Evolutionary conservation across 805 yeast species (phyloP).

Genomic region (Kodamaea hsintzibuensis): DNA sequence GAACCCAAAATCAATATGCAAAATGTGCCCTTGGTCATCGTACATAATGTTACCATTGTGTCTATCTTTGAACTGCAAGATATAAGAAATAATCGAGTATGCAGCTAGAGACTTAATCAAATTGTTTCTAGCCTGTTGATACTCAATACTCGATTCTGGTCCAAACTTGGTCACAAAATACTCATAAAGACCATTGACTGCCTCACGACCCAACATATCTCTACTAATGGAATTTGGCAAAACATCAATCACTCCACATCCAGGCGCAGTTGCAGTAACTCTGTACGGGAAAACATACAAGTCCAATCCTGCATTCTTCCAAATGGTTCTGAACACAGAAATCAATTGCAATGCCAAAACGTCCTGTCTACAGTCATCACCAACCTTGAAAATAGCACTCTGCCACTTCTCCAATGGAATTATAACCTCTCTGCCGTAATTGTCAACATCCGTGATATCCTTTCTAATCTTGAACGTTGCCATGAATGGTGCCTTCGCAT

Average conservation of each 20-base stretch:
- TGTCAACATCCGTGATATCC: conserved; percentile 48
- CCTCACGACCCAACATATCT: conserved; percentile 98
- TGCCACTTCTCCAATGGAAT: conserved; percentile 71
- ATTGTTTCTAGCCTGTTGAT: conserved; percentile 88
- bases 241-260: conserved; percentile 98
- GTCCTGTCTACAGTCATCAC: conserved; percentile 98
- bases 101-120: conserved; percentile 94
- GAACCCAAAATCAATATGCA: conserved; percentile 98
- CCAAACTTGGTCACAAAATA: conserved; percentile 92
- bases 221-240: conserved; percentile 92
- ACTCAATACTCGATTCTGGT: conserved; percentile 86
- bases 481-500: conserved; percentile 98
- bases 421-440: conserved; percentile 31
- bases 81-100: conserved; percentile 85
- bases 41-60: conserved; percentile 98
- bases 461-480: conserved; percentile 87
- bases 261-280: conserved; percentile 98
- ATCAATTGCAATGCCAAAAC: conserved; percentile 90
- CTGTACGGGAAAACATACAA: conserved; percentile 89
- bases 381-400: conserved; percentile 97
- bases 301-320: conserved; percentile 87
- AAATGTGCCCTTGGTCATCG: conserved; percentile 90
- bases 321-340: conserved; percentile 86
- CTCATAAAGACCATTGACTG: conserved; percentile 94
- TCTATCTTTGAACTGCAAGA: conserved; percentile 93